Base-by-base conservation (phyloP, 768 basidiomycete genomes). In the Gloeopeniophorella convolvens region DNA sequence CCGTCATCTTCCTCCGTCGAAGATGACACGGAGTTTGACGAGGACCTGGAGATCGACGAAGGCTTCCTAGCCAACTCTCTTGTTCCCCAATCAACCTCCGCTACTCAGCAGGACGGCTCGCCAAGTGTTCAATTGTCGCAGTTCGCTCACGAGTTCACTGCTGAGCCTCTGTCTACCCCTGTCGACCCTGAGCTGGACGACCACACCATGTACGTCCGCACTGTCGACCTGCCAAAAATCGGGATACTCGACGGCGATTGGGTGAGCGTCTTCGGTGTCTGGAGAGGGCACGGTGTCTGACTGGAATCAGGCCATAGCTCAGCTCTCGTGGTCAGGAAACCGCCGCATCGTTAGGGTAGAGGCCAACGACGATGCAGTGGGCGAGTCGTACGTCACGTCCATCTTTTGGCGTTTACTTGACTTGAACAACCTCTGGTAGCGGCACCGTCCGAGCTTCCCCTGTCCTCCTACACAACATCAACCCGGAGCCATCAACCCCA, bases 171-270 rank as follows among this genome's bases (percentile, higher is more conserved):
- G 32, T 50, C 59, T 27, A 53, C 56, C 2, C 68, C 69, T 2
- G 56, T 70, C 11, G 67, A 72, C 24, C 13, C 34, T 1, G 42
- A 62, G 9, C 58, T 72, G 30, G 80, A 83, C 45, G 74, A 83
- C 42, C 69, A 66, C 34, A 76, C 82, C 3, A 57, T 89, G 0
- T 87, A 83, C 62, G 57, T 86, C 28, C 73, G 75, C 27, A 80
- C 84, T 2, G 60, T 70, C n/a, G 81, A 85, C 50, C 70, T 92
- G 13, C 74, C 77, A 32, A 75, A 70, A 45, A 67, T 87, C 34
- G 88, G 89, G 12, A 63, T 83, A 5, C 70, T 88, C 42, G 76
- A 78, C 54, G 83, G 83, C 27, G 89, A 90, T 60, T 92, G 89
- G 90, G 89, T 86, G 64, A 37, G 73, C 57, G n/a, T 21, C 32